These are phyloP conservation scores for Kurtzmaniella quercitrusa DNA, from an alignment of 1,139 yeast genomes.

Conservation along the genomic window DNA sequence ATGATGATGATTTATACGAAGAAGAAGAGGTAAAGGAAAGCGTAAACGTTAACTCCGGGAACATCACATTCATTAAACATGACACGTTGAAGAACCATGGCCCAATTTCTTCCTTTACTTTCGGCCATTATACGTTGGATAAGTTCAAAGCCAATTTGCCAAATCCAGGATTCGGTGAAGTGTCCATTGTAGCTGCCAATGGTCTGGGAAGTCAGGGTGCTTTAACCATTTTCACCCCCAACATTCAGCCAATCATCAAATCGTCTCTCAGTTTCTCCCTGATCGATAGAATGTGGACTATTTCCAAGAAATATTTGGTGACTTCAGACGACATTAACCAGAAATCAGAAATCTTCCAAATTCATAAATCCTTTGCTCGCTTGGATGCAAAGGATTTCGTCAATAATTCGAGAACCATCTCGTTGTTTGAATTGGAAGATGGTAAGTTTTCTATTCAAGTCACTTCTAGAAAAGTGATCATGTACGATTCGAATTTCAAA, in stretches of 20 bases:
- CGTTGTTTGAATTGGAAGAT: slow-evolving; percentile 57
- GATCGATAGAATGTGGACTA: slow-evolving; percentile 72
- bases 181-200: slow-evolving; percentile 64
- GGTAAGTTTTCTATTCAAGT: slow-evolving; percentile 70
- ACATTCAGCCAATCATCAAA: slow-evolving; percentile 60
- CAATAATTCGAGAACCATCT: slow-evolving; percentile 60
- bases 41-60: slow-evolving; percentile 18
- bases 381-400: slow-evolving; percentile 62
- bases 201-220: slow-evolving; percentile 59
- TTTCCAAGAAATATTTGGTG: slow-evolving; percentile 53
- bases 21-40: slow-evolving; percentile 31
- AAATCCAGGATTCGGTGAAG: slow-evolving; percentile 63
- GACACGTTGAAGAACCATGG: slow-evolving; percentile 68
- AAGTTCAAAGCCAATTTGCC: slow-evolving; percentile 54
- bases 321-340: slow-evolving; percentile 66
- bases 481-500: slow-evolving; percentile 64
- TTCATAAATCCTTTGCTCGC: slow-evolving; percentile 63
- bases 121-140: slow-evolving; percentile 60
- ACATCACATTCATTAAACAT: slow-evolving; percentile 36
- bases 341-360: slow-evolving; percentile 71
- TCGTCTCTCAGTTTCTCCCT: slow-evolving; percentile 73
- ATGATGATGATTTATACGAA: slow-evolving; percentile 22
- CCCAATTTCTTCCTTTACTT: slow-evolving; percentile 65
- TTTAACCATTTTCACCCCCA: slow-evolving; percentile 58
- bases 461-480: slow-evolving; percentile 58